Base-by-base conservation (phyloP, 2,329 filamentous ascomycete species). In the Trichoderma asperellum region DNA sequence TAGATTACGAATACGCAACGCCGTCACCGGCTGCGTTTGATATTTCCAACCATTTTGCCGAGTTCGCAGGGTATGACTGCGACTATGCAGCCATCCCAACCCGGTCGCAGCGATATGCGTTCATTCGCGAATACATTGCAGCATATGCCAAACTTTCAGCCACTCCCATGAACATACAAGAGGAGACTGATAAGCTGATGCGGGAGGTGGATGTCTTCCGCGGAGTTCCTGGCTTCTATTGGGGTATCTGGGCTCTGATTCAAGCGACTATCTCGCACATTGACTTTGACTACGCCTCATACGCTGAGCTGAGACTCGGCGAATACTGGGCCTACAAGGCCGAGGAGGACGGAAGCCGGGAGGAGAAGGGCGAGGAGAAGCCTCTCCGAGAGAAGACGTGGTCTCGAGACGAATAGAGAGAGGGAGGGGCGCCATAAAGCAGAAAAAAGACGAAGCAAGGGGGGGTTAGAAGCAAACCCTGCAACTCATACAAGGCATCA, bases 1-100 rank as follows among this genome's bases (percentile, higher is more conserved):
- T 99, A 79, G 96, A 99, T 82, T 99, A 98, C 83, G 96, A 99
- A 80, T 99, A 99, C 80, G 94, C 94, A 16, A 96, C 93, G 5
- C 94, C 96, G 2, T 95, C 94, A 0, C 95, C 95, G 1, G 94
- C 94, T 4, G 94, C 95, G 2, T 99, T 99, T 81, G 96, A 99
- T 79, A 90, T 99, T 74, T 91, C 95, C 62, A 99, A 99, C 82
- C 96, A 99, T 84, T 97, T 99, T 78, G 94, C 96, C 59, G 96
- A 99, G 82, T 99, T 96, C 95, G 94, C 91, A 70, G 96, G 96
- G 69, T 97, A 97, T 77, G 93, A 97, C 75, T 99, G 96, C 84
- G 94, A 98, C 80, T 94, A 92, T 82, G 88, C 83, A 75, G 90
- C 91, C 73, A 86, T 98, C 68, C 96, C 96, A 5, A 96, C 92